Conservation (phyloP, 1,139 yeast species). For the Blastobotrys illinoisensis region DNA sequence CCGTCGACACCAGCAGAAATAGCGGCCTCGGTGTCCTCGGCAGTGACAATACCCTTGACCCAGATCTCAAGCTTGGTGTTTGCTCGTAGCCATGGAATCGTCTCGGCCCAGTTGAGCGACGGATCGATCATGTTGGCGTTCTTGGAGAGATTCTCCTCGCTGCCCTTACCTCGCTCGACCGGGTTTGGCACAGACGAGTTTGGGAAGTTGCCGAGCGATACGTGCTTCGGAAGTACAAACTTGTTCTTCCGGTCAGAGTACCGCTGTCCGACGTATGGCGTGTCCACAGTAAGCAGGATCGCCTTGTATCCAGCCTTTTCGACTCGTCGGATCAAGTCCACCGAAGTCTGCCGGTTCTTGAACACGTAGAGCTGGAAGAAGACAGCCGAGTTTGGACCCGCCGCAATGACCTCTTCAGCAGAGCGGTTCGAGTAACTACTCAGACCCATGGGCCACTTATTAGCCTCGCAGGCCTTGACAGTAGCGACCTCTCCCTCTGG, state of each 20-base stretch:
- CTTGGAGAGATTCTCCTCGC: slow-evolving; percentile 16
- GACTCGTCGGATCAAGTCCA: slow-evolving; percentile 42
- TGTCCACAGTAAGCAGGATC: slow-evolving; percentile 59
- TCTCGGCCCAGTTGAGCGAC: slow-evolving; percentile 53
- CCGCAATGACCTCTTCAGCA: slow-evolving; percentile 31
- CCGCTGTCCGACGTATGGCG: slow-evolving; percentile 60
- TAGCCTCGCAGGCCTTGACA: slow-evolving; percentile 30
- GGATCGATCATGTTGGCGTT: slow-evolving; percentile 57
- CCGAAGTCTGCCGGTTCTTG: slow-evolving; percentile 41
- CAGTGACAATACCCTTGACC: slow-evolving; percentile 56
- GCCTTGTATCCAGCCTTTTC: slow-evolving; percentile 54
- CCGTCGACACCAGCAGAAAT: slow-evolving; percentile 56
- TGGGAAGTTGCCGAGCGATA: slow-evolving; percentile 31
- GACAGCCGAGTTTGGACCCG: slow-evolving; percentile 29
- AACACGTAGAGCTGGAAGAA: slow-evolving; percentile 44
- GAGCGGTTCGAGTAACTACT: slow-evolving; percentile 32
- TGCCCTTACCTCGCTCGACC: slow-evolving; percentile 22
- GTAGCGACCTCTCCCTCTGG: slow-evolving; percentile 54
- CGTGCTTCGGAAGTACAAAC: slow-evolving; percentile 38
- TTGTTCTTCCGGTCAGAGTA: slow-evolving; percentile 48
- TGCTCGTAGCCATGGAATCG: slow-evolving; percentile 39
- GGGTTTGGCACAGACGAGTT: slow-evolving; percentile 22
- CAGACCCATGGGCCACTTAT: slow-evolving; percentile 33
- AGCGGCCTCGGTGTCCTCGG: slow-evolving; percentile 54
- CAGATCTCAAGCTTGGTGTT: slow-evolving; percentile 34